Evolutionary conservation across 1,139 yeast species (phyloP).

Genomic region (Barnettozyma hawaiiensis): DNA sequence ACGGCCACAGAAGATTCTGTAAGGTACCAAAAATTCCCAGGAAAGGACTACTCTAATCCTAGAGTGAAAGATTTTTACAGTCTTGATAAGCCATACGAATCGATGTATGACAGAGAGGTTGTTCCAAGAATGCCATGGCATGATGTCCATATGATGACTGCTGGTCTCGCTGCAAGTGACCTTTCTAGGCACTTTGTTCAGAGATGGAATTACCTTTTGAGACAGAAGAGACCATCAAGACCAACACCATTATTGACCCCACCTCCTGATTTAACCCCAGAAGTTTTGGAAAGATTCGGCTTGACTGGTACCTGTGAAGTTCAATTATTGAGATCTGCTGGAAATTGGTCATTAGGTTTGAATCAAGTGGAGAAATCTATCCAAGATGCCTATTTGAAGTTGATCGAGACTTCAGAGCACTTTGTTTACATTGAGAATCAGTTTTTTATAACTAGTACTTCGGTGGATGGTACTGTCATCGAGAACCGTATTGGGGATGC

Average conservation of each 20-base stretch:
- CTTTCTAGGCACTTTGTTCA: conserved; percentile 91
- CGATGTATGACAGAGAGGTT: conserved; percentile 78
- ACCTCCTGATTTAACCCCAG: conserved; percentile 78
- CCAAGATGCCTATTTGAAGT: conserved; percentile 84
- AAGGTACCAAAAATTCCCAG: conserved; percentile 78
- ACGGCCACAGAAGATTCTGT: conserved; percentile 23
- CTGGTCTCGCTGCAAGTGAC: conserved; percentile 96
- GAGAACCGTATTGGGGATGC: conserved; percentile 95
- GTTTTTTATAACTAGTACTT: conserved; percentile 84
- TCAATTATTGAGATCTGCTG: conserved; percentile 82
- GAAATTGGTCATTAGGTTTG: conserved; percentile 90
- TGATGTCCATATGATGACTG: conserved; percentile 92
- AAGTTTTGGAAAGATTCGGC: conserved; percentile 46
- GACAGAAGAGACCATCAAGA: conserved; percentile 93
- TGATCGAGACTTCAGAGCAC: conserved; percentile 89
- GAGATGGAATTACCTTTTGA: conserved; percentile 89
- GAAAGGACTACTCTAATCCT: conserved; percentile 96
- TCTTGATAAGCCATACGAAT: conserved; percentile 81
- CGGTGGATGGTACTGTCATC: conserved; percentile 78
- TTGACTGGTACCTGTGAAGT: conserved; percentile 82
- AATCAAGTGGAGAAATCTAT: conserved; percentile 83
- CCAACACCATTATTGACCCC: conserved; percentile 90
- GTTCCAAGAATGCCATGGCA: conserved; percentile 99
- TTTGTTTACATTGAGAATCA: conserved; percentile 93
- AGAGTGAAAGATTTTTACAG: conserved; percentile 81